Percentiles rank a stretch among this genome's conserved stretches.
These are phyloP conservation scores for Cichorium intybus DNA, from an alignment of 140 eudicot genomes.

Conservation along the genomic window DNA sequence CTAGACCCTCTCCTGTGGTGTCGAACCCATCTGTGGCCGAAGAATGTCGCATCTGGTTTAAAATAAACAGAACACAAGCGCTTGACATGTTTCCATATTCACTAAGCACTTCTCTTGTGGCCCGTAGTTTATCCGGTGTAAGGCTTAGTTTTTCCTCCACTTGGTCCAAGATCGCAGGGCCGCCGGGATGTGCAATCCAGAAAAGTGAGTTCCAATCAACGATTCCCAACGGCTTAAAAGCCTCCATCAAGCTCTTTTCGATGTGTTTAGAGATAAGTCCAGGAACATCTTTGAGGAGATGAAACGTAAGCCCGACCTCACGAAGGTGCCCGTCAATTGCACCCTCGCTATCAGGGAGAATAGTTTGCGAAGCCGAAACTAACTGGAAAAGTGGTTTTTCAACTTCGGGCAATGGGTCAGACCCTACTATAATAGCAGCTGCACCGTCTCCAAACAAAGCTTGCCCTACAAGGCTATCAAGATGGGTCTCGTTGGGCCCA, in stretches of 20 bases:
- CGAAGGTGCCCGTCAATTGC: constrained; percentile 60
- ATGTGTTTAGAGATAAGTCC: constrained; percentile 50
- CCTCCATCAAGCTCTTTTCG: constrained; percentile 44
- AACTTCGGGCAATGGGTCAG: constrained; percentile 38
- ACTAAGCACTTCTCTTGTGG: constrained; percentile 46
- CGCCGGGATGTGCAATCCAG: constrained; percentile 69
- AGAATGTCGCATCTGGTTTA: constrained; percentile 58
- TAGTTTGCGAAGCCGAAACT: constrained; percentile 47
- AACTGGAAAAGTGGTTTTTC: constrained; percentile 68
- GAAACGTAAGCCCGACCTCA: constrained; percentile 52
- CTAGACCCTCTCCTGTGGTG: constrained; percentile 65
- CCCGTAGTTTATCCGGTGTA: constrained; percentile 45
- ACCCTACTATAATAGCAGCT: constrained; percentile 50
- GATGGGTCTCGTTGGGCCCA: constrained; percentile 56
- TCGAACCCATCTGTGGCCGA: constrained; percentile 38
- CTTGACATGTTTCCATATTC: constrained; percentile 74
- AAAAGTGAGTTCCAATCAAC: constrained; percentile 60
- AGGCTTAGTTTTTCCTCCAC: constrained; percentile 46
- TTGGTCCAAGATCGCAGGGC: constrained; percentile 55
- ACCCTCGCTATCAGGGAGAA: constrained; percentile 59
- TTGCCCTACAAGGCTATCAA: constrained; percentile 57
- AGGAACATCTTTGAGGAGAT: constrained; percentile 53
- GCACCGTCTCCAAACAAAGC: constrained; percentile 78
- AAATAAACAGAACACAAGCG: constrained; percentile 50
- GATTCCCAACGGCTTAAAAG: constrained; percentile 53